A percentile compares a stretch with the other conserved stretches of the same genome.
These are phyloP conservation scores for Zygosaccharomyces bisporus DNA, from an alignment of 805 yeast genomes.

Conservation along the genomic window DNA sequence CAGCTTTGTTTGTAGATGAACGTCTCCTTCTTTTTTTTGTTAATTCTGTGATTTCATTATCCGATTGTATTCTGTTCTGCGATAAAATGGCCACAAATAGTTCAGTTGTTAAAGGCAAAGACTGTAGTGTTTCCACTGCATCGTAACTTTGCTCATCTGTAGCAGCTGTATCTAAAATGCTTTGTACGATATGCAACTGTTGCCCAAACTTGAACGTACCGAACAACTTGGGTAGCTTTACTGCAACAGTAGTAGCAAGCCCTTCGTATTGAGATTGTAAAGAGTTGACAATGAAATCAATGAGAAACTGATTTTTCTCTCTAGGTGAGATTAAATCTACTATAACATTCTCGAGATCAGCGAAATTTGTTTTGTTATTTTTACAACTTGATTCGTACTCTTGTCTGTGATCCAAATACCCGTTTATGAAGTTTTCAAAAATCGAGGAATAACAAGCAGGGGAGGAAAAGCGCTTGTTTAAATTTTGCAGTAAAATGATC, in stretches of 20 bases:
- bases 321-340: constrained; percentile 57
- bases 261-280: constrained; percentile 45
- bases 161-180: constrained; percentile 53
- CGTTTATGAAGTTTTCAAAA: constrained; percentile 44
- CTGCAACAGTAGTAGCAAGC: constrained; percentile 47
- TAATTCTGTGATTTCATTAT: constrained; percentile 39
- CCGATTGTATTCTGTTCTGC: constrained; percentile 53
- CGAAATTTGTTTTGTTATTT: constrained; percentile 48
- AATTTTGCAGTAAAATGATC: constrained; percentile 43
- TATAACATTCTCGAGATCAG: constrained; percentile 53
- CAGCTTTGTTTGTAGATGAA: constrained; percentile 72
- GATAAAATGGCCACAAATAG: constrained; percentile 57
- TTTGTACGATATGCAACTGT: constrained; percentile 55
- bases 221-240: constrained; percentile 55
- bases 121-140: constrained; percentile 50
- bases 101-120: constrained; percentile 51
- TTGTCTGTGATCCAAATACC: constrained; percentile 47
- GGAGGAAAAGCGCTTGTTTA: constrained; percentile 36
- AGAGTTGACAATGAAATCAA: constrained; percentile 56
- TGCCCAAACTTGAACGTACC: constrained; percentile 51
- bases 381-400: constrained; percentile 44
- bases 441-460: constrained; percentile 43
- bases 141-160: constrained; percentile 46
- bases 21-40: constrained; percentile 77
- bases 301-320: constrained; percentile 54